Conservation (phyloP, 2,329 filamentous ascomycete species). For the Lachnellula cervina region DNA sequence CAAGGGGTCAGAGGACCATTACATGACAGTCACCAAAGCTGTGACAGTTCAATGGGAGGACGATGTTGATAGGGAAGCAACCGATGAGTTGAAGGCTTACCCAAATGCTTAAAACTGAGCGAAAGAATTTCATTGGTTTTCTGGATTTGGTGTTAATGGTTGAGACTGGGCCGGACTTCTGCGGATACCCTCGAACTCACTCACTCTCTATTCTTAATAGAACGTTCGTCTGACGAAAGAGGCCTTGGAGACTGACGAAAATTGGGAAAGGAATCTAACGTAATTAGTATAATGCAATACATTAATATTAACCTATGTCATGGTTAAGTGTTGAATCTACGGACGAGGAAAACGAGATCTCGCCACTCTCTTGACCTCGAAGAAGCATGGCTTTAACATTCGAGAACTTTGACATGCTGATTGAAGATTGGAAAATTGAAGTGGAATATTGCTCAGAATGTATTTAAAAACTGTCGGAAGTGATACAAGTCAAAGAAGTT, state of each 20-base stretch:
- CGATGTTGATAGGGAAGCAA: background rate
- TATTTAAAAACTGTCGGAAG: background rate
- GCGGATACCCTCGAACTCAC: no score
- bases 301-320: no score
- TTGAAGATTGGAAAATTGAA: background rate
- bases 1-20: conserved; percentile 5
- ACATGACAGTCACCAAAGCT: conserved; percentile 16
- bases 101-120: background rate
- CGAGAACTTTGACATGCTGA: no score
- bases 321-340: no score
- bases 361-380: no score
- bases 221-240: no score
- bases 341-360: no score
- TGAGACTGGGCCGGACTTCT: conserved; percentile 4
- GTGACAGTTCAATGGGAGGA: conserved; percentile 16
- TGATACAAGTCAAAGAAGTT: background rate
- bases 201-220: no score
- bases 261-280: no score
- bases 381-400: no score
- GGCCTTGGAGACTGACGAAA: no score
- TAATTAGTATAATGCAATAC: no score
- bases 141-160: background rate
- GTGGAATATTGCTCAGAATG: background rate
- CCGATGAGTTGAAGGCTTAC: conserved; percentile 11
- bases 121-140: background rate